Conservation (phyloP, 352 stramenopile genomes). For the Saprolegnia diclina region DNA sequence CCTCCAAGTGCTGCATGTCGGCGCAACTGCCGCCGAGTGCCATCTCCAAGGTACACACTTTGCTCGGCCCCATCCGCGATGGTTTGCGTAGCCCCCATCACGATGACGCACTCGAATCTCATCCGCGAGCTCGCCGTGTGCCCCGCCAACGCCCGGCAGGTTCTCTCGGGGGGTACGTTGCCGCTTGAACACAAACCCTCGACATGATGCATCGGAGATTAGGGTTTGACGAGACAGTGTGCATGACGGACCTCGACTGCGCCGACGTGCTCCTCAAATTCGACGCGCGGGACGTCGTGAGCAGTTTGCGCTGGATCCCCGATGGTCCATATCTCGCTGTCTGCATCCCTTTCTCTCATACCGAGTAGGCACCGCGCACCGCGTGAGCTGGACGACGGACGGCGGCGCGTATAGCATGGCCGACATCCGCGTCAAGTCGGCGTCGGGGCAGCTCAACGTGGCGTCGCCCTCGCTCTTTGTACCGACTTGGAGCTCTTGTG, state of each 20-base stretch:
- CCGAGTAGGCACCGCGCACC: slow-evolving; percentile 22
- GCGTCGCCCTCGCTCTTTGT: slow-evolving; percentile 27
- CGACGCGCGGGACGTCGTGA: slow-evolving; percentile 70
- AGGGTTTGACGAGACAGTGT: slow-evolving; percentile 76
- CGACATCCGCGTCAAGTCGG: slow-evolving; percentile 40
- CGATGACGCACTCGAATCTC: slow-evolving; percentile 52
- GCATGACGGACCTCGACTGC: slow-evolving; percentile 51
- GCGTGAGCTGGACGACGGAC: slow-evolving; percentile 79
- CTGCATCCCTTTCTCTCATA: not conserved
- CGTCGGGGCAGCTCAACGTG: slow-evolving; percentile 29
- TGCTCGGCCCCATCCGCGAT: slow-evolving; percentile 4
- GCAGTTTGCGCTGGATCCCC: slow-evolving; percentile 66
- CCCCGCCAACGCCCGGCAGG: slow-evolving; percentile 26
- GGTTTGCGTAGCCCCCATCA: slow-evolving; percentile 40
- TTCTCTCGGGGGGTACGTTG: slow-evolving; percentile 42
- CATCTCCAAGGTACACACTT: slow-evolving; percentile 35
- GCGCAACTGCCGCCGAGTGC: slow-evolving; percentile 23
- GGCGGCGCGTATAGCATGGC: slow-evolving; percentile 63
- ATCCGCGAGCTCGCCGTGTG: slow-evolving; percentile 68
- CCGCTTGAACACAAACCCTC: no score
- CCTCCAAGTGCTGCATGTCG: slow-evolving; percentile 54
- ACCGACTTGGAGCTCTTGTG: no score
- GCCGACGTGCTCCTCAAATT: slow-evolving; percentile 55
- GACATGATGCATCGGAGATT: no score
- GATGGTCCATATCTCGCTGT: slow-evolving; percentile 7